Conservation (phyloP, 2,329 filamentous ascomycete genomes). For the Paraconiothyrium brasiliense region DNA sequence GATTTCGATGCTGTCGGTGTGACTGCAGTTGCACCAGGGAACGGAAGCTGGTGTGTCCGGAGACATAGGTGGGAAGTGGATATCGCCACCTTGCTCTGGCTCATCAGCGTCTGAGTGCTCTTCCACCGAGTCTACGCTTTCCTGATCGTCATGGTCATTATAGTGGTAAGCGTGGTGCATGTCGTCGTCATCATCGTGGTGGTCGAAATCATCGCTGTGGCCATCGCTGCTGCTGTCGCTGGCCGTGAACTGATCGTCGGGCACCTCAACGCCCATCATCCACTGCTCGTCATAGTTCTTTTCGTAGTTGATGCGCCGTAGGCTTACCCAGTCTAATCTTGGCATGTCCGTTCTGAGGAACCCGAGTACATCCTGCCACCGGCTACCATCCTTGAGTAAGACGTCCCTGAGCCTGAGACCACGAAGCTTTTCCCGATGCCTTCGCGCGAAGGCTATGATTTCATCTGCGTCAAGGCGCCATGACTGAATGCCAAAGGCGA, state of each 20-base stretch:
- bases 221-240: slow-evolving; percentile 55
- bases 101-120: slow-evolving; percentile 48
- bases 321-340: slow-evolving; percentile 68
- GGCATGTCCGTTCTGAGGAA: slow-evolving; percentile 66
- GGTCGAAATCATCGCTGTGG: slow-evolving; percentile 49
- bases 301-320: slow-evolving; percentile 70
- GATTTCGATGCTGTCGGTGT: slow-evolving; percentile 54
- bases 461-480: slow-evolving; percentile 70
- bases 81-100: slow-evolving; percentile 50
- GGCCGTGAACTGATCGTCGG: slow-evolving; percentile 54
- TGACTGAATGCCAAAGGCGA: slow-evolving; percentile 71
- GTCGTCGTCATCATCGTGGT: slow-evolving; percentile 39
- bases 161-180: slow-evolving; percentile 19
- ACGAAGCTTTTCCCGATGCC: slow-evolving; percentile 65
- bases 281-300: slow-evolving; percentile 61
- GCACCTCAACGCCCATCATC: slow-evolving; percentile 59
- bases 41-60: slow-evolving; percentile 58
- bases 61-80: slow-evolving; percentile 57
- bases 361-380: slow-evolving; percentile 68
- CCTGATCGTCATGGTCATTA: slow-evolving; percentile 37
- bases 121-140: slow-evolving; percentile 44
- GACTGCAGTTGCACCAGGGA: slow-evolving; percentile 58
- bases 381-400: slow-evolving; percentile 66
- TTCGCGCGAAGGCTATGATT: slow-evolving; percentile 65
- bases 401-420: slow-evolving; percentile 69